Evolutionary conservation across 2,329 filamentous ascomycete genomes (phyloP).

Genomic region (Xenoacremonium recifei): DNA sequence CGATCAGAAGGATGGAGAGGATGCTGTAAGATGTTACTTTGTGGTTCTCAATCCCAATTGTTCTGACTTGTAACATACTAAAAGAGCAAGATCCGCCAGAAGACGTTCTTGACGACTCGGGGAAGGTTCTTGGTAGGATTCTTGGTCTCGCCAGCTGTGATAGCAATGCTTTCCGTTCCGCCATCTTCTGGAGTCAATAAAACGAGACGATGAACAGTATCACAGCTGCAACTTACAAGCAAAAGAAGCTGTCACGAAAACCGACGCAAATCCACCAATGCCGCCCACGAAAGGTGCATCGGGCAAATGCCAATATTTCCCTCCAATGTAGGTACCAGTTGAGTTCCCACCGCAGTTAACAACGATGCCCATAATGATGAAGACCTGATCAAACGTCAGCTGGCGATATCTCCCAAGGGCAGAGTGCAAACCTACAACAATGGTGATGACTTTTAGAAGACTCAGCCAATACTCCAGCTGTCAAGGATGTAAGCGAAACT

Average conservation of each 20-base stretch:
- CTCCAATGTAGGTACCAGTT: constrained; percentile 54
- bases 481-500: constrained; percentile 31
- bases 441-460: constrained; percentile 52
- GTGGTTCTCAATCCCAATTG: neutral
- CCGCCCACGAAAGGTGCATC: constrained; percentile 64
- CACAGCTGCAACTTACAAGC: constrained; percentile 46
- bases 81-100: constrained; percentile 61
- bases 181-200: constrained; percentile 24
- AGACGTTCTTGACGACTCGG: constrained; percentile 63
- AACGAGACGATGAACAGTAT: neutral
- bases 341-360: constrained; percentile 53
- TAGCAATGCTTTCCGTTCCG: constrained; percentile 63
- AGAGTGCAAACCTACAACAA: constrained; percentile 34
- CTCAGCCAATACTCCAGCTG: constrained; percentile 58
- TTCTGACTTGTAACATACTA: constrained; percentile 24
- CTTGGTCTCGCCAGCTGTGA: constrained; percentile 65
- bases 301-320: constrained; percentile 55
- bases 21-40: constrained; percentile 23
- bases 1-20: constrained; percentile 43
- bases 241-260: constrained; percentile 54
- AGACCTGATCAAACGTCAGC: constrained; percentile 34
- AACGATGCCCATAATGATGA: constrained; percentile 62
- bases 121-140: constrained; percentile 61
- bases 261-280: constrained; percentile 63
- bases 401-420: neutral